Conservation (phyloP, 176 grass and related monocot genomes). For the sorghum (Sorghum bicolor) region DNA sequence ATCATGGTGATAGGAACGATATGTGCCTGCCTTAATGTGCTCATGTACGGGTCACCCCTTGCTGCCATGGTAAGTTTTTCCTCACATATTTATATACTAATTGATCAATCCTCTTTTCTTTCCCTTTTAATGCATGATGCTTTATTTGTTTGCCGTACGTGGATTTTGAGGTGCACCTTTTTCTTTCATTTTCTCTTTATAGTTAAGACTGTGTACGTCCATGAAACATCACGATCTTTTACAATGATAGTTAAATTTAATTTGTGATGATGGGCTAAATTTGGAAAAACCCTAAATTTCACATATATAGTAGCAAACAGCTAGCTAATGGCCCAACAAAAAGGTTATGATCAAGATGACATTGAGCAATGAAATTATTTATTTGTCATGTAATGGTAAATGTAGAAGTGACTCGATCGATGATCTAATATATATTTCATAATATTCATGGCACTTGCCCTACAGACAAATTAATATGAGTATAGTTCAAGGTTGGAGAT, state of each 20-base stretch:
- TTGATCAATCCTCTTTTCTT: background rate
- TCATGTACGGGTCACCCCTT: conserved; percentile 74
- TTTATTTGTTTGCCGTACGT: background rate
- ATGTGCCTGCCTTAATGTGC: conserved; percentile 43
- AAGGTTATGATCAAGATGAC: background rate
- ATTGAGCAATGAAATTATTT: background rate
- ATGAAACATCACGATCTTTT: background rate
- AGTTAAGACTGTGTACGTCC: background rate
- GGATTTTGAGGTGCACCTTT: background rate
- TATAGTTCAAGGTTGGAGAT: background rate
- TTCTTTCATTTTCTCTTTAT: background rate
- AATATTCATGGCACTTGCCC: background rate
- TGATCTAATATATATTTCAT: background rate
- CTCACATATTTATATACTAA: background rate
- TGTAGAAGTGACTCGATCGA: too few species aligned
- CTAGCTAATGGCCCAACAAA: too few species aligned
- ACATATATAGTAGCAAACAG: background rate
- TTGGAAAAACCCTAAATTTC: background rate
- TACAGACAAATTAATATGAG: background rate
- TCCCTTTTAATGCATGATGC: background rate
- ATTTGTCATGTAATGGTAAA: background rate
- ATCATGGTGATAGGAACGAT: conserved; percentile 47
- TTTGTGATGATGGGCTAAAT: too few species aligned
- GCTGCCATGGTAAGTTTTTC: conserved; percentile 42
- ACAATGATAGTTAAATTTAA: background rate